Conservation (phyloP, 2,329 filamentous ascomycete genomes). For the Didymella pinodella region DNA sequence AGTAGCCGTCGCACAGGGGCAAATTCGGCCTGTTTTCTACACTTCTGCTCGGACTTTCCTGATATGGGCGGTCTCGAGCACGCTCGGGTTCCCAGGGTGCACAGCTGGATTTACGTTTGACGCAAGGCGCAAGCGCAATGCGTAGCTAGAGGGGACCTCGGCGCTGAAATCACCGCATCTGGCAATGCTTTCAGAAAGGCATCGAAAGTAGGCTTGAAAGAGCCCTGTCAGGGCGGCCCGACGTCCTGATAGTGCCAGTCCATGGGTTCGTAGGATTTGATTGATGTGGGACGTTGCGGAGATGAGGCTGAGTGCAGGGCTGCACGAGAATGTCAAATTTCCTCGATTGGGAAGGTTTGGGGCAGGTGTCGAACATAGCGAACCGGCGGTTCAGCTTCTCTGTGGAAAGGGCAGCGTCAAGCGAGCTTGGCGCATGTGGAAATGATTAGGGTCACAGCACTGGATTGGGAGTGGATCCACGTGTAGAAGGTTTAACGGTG, state of each 20-base stretch:
- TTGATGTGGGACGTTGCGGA: not conserved
- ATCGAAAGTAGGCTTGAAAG: not conserved
- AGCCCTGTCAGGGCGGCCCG: not conserved
- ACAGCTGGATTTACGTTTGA: not conserved
- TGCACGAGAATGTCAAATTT: not conserved
- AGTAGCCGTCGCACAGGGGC: not conserved
- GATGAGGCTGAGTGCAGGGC: slow-evolving; percentile 4
- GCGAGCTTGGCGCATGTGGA: slow-evolving; percentile 9
- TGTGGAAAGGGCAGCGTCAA: not conserved
- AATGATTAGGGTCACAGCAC: not conserved
- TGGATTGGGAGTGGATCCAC: not conserved
- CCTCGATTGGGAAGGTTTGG: not conserved
- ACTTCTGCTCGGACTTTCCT: not conserved
- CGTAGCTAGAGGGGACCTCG: not conserved
- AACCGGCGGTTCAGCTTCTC: not conserved
- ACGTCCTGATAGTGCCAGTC: not conserved
- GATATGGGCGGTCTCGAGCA: not conserved
- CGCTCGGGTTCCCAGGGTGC: not conserved
- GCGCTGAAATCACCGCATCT: not conserved
- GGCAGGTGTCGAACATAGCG: not conserved
- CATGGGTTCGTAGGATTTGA: not conserved
- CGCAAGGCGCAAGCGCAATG: not conserved
- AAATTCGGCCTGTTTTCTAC: not conserved
- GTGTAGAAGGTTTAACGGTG: not conserved
- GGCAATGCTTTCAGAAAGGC: not conserved